A percentile compares a stretch with the other conserved stretches of the same genome.
Conservation (phyloP, 352 stramenopile species). For the Phytophthora tentaculata region DNA sequence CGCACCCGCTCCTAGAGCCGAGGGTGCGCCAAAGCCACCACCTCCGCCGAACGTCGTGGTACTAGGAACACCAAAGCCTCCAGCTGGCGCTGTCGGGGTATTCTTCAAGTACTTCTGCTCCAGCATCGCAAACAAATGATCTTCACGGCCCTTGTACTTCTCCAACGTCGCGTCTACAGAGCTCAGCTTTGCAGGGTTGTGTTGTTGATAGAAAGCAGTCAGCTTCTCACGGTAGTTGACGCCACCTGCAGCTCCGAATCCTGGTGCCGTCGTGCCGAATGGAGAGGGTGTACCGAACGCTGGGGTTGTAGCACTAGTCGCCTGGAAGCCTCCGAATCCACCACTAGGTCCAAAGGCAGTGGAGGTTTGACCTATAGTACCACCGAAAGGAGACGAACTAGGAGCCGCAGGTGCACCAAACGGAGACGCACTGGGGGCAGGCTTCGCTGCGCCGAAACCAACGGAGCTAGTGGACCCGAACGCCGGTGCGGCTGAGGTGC, state of each 20-base stretch:
- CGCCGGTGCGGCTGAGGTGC: constrained; percentile 17
- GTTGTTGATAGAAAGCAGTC: constrained; percentile 72
- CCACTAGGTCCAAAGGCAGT: constrained; percentile 36
- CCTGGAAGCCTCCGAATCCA: constrained; percentile 41
- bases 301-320: constrained; percentile 23
- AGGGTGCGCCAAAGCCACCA: constrained; percentile 57
- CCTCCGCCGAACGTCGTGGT: constrained; percentile 44
- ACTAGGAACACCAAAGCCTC: constrained; percentile 51
- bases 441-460: constrained; percentile 50
- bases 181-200: constrained; percentile 75
- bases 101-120: constrained; percentile 79
- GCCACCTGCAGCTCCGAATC: constrained; percentile 4
- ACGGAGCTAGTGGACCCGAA: constrained; percentile 54
- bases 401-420: constrained; percentile 42
- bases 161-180: constrained; percentile 72
- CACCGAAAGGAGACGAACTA: constrained; percentile 56
- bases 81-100: constrained; percentile 21
- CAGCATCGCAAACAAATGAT: constrained; percentile 72
- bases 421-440: constrained; percentile 36
- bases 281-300: constrained; percentile 35
- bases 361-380: constrained; percentile 21
- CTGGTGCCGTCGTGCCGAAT: constrained; percentile 30
- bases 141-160: constrained; percentile 80
- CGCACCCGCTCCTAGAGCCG: constrained; percentile 49
- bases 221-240: constrained; percentile 65